Evolutionary conservation across 2,329 filamentous ascomycete species (phyloP), one percentile per base, ranked within the genome.

Genomic region (Cercospora zeae-maydis): DNA sequence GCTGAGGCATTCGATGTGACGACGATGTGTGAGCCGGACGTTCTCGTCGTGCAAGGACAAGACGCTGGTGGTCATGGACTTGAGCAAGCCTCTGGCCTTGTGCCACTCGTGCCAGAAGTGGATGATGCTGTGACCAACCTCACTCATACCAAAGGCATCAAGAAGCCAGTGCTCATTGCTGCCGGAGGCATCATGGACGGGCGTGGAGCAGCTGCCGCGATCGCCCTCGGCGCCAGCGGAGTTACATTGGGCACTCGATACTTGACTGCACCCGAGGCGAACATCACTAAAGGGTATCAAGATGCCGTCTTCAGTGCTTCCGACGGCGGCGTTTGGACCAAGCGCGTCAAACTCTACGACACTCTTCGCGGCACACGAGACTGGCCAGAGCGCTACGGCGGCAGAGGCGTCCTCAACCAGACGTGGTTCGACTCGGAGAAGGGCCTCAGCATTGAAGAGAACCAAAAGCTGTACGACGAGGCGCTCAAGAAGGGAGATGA

Each of bases 31-130:
- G 75, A 66, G 27, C 78, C 83, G 0, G 85, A 89, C 68, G 84
- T 84, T 30, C 69, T 89, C 1, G 84, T 89, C 6, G 79, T 84
- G 4, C 87, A 89, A 73, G 86, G 87, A 2, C 78, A 80, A 5
- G 87, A 89, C 74, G 86, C 86, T 0, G 86, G 86, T 7, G 87
- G 87, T 0, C 86, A 89, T 70, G 86, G 87, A 65, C 82, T 84
- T 49, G 78, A 78, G 0, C 74, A 76, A 21, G 84, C 83, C 3
- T 81, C 82, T 2, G 80, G 85, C 5, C 75, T 88, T 1, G 73
- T 88, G 3, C 78, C 80, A 2, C 74, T 89, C 3, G 72, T 89
- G 37, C 85, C 85, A 0, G 86, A 88, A 74, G 79, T 86, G 8
- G 75, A 73, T 53, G 80, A 81, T 62, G 77, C 82, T 59, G 65